phyloP scores from a whole-genome alignment of 139 green algal species.

The Nannochloris sp. region DNA sequence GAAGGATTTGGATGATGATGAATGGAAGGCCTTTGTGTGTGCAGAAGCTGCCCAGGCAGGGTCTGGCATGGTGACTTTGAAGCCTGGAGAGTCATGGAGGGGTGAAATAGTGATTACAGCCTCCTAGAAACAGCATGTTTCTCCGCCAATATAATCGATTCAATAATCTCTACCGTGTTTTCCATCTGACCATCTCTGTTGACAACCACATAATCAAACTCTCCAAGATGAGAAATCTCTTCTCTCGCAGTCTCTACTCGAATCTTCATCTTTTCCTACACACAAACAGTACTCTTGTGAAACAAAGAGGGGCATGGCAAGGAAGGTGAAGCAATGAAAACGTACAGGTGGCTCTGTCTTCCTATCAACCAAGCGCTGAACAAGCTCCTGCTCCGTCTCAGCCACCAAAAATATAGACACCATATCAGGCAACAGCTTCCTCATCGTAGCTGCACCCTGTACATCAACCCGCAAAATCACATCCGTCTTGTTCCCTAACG shows the following conservation, averaged over 20 bases:
- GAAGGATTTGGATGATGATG: slow-evolving; percentile 19
- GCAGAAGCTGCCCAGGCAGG: slow-evolving; percentile 20
- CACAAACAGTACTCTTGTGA: neutral
- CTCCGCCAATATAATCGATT: slow-evolving; percentile 79
- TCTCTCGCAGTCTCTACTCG: slow-evolving; percentile 66
- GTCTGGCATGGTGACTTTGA: slow-evolving; percentile 10
- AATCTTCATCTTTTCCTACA: slow-evolving; percentile 44
- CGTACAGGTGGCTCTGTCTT: slow-evolving; percentile 70
- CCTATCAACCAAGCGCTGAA: slow-evolving; percentile 60
- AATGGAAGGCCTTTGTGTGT: slow-evolving; percentile 25
- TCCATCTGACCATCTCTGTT: slow-evolving; percentile 77
- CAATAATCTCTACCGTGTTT: slow-evolving; percentile 55
- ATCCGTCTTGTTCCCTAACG: slow-evolving; percentile 63
- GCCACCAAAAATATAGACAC: slow-evolving; percentile 56
- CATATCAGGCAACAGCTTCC: slow-evolving; percentile 59
- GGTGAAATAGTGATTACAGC: neutral
- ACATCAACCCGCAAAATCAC: slow-evolving; percentile 91
- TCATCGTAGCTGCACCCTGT: slow-evolving; percentile 77
- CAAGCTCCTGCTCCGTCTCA: slow-evolving; percentile 69
- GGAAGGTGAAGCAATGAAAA: slow-evolving; percentile 20
- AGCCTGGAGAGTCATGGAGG: slow-evolving; percentile 5
- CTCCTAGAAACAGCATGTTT: slow-evolving; percentile 28
- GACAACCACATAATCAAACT: slow-evolving; percentile 91
- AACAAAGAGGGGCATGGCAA: neutral
- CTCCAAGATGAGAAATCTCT: slow-evolving; percentile 48